Evolutionary conservation across 2,329 filamentous ascomycete genomes (phyloP).

Genomic region (Berkeleyomyces basicola): DNA sequence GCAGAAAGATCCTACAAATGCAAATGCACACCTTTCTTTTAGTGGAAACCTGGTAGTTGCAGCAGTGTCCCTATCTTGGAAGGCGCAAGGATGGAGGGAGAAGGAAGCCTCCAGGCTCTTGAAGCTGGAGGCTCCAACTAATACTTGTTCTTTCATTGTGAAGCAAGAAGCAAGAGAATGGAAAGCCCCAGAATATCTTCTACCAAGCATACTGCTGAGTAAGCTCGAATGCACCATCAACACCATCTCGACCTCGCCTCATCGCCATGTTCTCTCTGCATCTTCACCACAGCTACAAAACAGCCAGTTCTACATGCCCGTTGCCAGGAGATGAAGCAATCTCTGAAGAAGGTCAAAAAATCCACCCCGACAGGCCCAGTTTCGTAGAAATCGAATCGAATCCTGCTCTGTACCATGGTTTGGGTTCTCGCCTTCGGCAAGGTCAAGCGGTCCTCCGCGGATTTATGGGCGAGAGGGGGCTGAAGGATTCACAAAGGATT

Average conservation of each 20-base stretch:
- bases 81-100: not conserved
- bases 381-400: too few relatives aligned
- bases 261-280: too few relatives aligned
- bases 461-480: not conserved
- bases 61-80: not conserved
- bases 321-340: not conserved
- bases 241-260: too few relatives aligned
- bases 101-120: not conserved
- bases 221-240: too few relatives aligned
- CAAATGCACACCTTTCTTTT: not conserved
- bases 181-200: not conserved
- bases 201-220: too few relatives aligned
- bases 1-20: not conserved
- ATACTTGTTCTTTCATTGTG: too few relatives aligned
- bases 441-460: not conserved
- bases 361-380: not conserved
- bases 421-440: not conserved
- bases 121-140: not conserved
- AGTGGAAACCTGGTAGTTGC: not conserved
- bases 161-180: not conserved
- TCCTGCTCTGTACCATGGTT: not conserved
- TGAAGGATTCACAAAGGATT: not conserved
- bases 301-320: too few relatives aligned
- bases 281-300: too few relatives aligned
- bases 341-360: not conserved